Conservation (phyloP, 768 basidiomycete genomes). For the Auriscalpium vulgare region DNA sequence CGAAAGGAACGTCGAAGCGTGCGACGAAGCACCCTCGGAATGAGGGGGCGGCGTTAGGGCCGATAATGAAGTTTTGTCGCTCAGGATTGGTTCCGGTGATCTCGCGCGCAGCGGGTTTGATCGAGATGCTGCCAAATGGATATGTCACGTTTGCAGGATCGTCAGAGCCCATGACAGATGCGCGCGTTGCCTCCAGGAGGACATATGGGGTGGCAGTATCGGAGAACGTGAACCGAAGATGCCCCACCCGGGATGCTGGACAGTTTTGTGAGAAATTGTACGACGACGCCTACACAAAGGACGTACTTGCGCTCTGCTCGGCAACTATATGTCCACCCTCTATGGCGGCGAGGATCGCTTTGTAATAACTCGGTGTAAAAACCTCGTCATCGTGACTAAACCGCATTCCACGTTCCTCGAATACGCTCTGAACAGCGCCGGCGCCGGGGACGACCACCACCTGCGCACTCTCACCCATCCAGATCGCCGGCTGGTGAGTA, state of each 20-base stretch:
- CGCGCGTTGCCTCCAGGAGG: conserved; percentile 58
- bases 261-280: background rate
- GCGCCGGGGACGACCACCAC: conserved; percentile 53
- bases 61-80: conserved; percentile 63
- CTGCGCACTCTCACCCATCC: conserved; percentile 79
- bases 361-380: conserved; percentile 47
- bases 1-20: conserved; percentile 42
- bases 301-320: conserved; percentile 58
- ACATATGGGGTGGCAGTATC: conserved; percentile 43
- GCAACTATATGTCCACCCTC: conserved; percentile 43
- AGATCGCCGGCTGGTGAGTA: conserved; percentile 80
- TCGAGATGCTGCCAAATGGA: conserved; percentile 42
- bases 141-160: conserved; percentile 41
- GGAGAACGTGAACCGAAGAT: conserved; percentile 62
- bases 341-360: conserved; percentile 45
- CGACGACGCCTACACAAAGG: background rate
- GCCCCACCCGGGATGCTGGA: conserved; percentile 66
- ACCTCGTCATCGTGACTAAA: conserved; percentile 48
- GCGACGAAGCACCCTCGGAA: conserved; percentile 48
- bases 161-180: conserved; percentile 49
- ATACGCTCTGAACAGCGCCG: conserved; percentile 40
- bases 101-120: conserved; percentile 36
- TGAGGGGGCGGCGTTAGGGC: conserved; percentile 33
- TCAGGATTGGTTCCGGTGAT: conserved; percentile 61
- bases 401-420: conserved; percentile 50